These are phyloP conservation scores for Candida golubevii DNA, from an alignment of 805 yeast species.

Conservation along the genomic window DNA sequence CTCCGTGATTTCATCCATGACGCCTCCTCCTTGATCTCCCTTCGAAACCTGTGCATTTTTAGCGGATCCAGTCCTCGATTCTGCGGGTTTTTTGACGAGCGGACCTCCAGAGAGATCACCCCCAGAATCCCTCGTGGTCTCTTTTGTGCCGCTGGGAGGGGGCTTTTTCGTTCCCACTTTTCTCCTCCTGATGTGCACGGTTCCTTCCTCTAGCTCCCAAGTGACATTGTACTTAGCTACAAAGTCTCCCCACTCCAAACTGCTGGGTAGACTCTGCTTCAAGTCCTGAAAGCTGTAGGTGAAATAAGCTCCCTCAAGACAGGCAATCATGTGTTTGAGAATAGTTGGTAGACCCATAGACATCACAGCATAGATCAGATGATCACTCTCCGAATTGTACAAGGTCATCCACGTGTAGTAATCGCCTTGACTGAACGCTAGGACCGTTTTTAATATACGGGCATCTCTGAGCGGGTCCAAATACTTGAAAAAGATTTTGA, in stretches of 20 bases:
- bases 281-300: constrained; percentile 26
- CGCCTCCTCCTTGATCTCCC: too few relatives aligned
- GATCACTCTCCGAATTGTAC: constrained; percentile 32
- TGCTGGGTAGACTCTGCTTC: constrained; percentile 28
- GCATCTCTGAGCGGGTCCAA: constrained; percentile 16
- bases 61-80: too few relatives aligned
- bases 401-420: constrained; percentile 26
- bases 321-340: constrained; percentile 28
- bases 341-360: constrained; percentile 34
- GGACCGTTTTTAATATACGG: constrained; percentile 16
- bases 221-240: constrained; percentile 15
- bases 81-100: too few relatives aligned
- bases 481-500: constrained; percentile 26
- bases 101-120: too few relatives aligned
- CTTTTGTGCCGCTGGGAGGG: too few relatives aligned
- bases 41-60: too few relatives aligned
- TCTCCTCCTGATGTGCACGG: constrained; percentile 21
- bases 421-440: constrained; percentile 29
- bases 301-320: constrained; percentile 34
- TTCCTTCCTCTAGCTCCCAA: constrained; percentile 32
- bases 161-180: not conserved
- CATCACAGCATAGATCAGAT: constrained; percentile 36
- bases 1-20: too few relatives aligned
- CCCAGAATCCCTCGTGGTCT: too few relatives aligned
- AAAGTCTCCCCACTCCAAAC: constrained; percentile 18